phyloP scores from a whole-genome alignment of 495 filamentous ascomycete species.

The Acidomyces sp. region DNA sequence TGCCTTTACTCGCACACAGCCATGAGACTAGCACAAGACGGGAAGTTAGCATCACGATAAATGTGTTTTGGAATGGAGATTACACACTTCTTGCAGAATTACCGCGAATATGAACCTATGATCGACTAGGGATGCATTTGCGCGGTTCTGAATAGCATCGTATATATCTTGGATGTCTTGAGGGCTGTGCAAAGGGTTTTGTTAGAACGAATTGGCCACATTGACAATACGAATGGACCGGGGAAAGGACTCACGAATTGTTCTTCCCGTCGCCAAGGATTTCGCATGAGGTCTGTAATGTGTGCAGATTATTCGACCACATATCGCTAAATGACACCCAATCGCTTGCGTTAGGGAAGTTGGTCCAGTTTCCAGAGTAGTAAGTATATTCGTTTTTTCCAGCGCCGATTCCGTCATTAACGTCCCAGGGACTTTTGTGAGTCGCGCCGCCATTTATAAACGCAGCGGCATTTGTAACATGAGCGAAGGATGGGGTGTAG shows the following conservation, averaged over 20 bases:
- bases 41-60: too few species aligned
- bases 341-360: slow-evolving; percentile 1
- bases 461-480: slow-evolving; percentile 12
- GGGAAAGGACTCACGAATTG: slow-evolving; percentile 4
- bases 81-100: slow-evolving; percentile 13
- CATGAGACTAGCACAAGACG: slow-evolving; percentile 15
- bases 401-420: slow-evolving; percentile 18
- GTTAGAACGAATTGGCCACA: slow-evolving; percentile 28
- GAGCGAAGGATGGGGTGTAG: slow-evolving; percentile 2
- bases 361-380: slow-evolving; percentile 9
- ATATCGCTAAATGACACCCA: slow-evolving; percentile 15
- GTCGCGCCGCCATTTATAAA: slow-evolving; percentile 16
- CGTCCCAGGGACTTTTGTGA: slow-evolving; percentile 9
- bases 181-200: slow-evolving; percentile 37
- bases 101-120: slow-evolving; percentile 20
- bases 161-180: slow-evolving; percentile 57
- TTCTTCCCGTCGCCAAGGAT: not conserved
- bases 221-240: not conserved
- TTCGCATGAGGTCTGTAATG: slow-evolving; percentile 27
- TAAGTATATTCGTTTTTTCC: slow-evolving; percentile 14
- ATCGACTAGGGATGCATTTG: slow-evolving; percentile 13
- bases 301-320: slow-evolving; percentile 28
- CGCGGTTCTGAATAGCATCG: slow-evolving; percentile 15
- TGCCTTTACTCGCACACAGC: slow-evolving; percentile 30
- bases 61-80: too few species aligned